Conservation (phyloP, 2,329 filamentous ascomycete species). For the Ophiostoma novo-ulmi region DNA sequence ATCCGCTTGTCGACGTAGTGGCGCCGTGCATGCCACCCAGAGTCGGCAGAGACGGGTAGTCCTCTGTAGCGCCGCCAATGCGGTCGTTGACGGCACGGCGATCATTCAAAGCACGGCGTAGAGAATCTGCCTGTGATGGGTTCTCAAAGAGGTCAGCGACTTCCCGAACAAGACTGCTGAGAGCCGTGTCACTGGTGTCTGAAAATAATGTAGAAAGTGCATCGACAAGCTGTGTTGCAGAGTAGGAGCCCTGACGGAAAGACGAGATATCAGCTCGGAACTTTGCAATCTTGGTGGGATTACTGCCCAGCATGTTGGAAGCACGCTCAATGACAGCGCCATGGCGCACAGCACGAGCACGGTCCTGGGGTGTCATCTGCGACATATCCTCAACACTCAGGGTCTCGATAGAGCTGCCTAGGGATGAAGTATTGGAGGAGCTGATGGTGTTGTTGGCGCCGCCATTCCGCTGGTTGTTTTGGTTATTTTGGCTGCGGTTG, state of each 20-base stretch:
- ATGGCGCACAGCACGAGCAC: constrained; percentile 74
- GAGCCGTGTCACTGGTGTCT: constrained; percentile 69
- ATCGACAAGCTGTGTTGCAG: constrained; percentile 74
- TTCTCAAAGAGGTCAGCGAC: constrained; percentile 91
- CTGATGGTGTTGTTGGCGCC: background rate
- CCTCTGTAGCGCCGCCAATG: constrained; percentile 61
- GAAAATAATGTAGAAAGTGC: constrained; percentile 78
- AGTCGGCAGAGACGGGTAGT: constrained; percentile 83
- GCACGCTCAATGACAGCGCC: constrained; percentile 81
- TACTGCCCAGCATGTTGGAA: constrained; percentile 71
- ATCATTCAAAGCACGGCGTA: constrained; percentile 86
- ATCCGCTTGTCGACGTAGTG: constrained; percentile 51
- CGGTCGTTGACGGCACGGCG: constrained; percentile 64
- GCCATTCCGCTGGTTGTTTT: background rate
- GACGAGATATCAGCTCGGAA: constrained; percentile 78
- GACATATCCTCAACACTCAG: constrained; percentile 48
- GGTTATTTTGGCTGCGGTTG: background rate
- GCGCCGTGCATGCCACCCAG: constrained; percentile 62
- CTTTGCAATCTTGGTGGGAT: constrained; percentile 64
- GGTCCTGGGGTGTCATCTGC: constrained; percentile 66
- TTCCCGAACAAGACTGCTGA: constrained; percentile 87
- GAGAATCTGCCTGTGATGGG: constrained; percentile 61
- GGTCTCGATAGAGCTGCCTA: constrained; percentile 43
- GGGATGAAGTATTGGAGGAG: background rate
- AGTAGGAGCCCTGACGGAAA: constrained; percentile 65